A percentile compares a stretch with the other conserved stretches of the same genome.
Evolutionary conservation across 2,329 filamentous ascomycete species (phyloP).

Genomic region (Hypoxylon sp.): DNA sequence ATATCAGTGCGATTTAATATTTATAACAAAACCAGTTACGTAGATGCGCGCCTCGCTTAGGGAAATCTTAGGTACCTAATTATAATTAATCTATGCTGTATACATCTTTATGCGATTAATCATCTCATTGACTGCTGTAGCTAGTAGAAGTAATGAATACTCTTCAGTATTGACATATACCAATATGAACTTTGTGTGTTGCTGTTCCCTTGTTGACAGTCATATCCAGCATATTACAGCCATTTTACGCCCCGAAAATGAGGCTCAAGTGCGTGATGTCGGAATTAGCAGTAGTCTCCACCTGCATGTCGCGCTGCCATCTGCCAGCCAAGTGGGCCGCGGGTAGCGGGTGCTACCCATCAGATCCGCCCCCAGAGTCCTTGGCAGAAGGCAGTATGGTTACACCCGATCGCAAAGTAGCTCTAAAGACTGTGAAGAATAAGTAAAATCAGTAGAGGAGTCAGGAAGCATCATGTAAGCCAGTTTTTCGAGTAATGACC

Average conservation of each 20-base stretch:
- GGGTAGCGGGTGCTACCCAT: constrained; percentile 4
- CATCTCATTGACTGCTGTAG: background rate
- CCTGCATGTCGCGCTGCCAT: constrained; percentile 5
- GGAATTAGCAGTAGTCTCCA: constrained; percentile 13
- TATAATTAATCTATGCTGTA: too few relatives aligned
- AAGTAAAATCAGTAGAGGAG: too few relatives aligned
- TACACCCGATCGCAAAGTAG: constrained; percentile 17
- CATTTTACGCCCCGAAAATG: constrained; percentile 1
- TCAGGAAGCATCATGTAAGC: too few relatives aligned
- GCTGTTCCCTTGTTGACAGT: background rate
- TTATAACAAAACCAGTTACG: too few relatives aligned
- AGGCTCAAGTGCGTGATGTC: constrained; percentile 28
- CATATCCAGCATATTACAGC: background rate
- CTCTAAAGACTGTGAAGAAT: too few relatives aligned
- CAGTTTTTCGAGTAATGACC: too few relatives aligned
- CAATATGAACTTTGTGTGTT: background rate
- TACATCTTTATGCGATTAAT: too few relatives aligned
- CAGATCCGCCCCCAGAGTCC: constrained; percentile 1
- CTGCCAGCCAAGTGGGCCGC: background rate
- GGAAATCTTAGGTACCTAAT: too few relatives aligned
- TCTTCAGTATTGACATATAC: background rate
- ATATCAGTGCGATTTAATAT: too few relatives aligned
- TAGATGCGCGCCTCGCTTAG: too few relatives aligned
- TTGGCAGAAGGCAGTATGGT: constrained; percentile 14
- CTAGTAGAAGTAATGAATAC: background rate